Conservation (phyloP, 2,329 filamentous ascomycete species). For the Botrytis squamosa region DNA sequence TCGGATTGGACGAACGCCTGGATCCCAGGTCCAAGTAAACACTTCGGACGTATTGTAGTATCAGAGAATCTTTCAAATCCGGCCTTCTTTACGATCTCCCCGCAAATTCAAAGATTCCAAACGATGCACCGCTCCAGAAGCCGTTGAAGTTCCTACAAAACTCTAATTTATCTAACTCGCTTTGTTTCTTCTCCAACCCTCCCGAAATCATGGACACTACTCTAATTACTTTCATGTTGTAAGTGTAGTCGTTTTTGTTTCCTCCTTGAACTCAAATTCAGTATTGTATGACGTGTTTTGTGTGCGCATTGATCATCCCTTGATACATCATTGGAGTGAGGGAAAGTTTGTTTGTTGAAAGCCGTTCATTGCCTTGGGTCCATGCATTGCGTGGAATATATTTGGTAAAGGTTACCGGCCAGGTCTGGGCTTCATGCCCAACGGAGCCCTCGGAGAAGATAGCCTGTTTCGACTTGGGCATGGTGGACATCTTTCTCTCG, state of each 20-base stretch:
- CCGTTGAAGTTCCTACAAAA: constrained; percentile 7
- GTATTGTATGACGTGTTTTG: not conserved
- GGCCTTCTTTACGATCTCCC: not conserved
- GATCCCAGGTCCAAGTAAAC: not conserved
- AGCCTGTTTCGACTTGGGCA: not conserved
- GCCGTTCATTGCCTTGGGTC: not conserved
- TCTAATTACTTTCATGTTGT: constrained; percentile 68
- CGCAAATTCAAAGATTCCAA: not conserved
- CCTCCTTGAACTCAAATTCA: constrained; percentile 1
- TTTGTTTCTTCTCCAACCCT: constrained; percentile 24
- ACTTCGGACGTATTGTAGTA: not conserved
- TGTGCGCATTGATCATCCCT: constrained; percentile 12
- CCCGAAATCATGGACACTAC: constrained; percentile 48
- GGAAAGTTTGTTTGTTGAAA: not conserved
- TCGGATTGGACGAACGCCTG: not conserved
- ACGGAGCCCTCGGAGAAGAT: not conserved
- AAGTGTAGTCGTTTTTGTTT: constrained; percentile 25
- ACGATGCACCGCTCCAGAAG: not conserved
- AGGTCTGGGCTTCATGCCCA: not conserved
- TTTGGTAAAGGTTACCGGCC: not conserved
- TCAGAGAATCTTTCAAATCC: not conserved
- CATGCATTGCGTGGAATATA: not conserved
- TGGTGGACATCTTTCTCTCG: not conserved
- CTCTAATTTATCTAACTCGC: not conserved
- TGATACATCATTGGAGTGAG: not conserved